A percentile compares a stretch with the other conserved stretches of the same genome.
Conservation (phyloP, 805 yeast species). For the Saccharomycopsis sp. region DNA sequence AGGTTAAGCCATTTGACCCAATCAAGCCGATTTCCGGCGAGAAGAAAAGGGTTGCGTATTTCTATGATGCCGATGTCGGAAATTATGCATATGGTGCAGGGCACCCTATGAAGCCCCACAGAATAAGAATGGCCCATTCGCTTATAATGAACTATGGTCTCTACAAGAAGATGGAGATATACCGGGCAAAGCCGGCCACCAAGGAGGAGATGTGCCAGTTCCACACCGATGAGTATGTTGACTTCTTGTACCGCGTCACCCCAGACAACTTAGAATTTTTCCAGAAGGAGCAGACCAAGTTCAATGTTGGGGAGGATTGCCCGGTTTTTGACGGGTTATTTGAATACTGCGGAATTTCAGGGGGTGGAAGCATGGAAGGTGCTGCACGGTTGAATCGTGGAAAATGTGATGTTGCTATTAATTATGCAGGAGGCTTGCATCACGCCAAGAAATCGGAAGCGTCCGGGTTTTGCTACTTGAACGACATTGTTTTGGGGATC, state of each 20-base stretch:
- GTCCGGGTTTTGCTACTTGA: slow-evolving; percentile 84
- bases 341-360: slow-evolving; percentile 70
- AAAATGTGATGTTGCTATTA: slow-evolving; percentile 85
- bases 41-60: slow-evolving; percentile 59
- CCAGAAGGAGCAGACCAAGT: slow-evolving; percentile 80
- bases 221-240: slow-evolving; percentile 96
- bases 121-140: slow-evolving; percentile 98
- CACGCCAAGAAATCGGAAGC: slow-evolving; percentile 91
- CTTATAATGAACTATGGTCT: slow-evolving; percentile 94
- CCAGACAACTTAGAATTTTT: slow-evolving; percentile 88
- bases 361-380: slow-evolving; percentile 90
- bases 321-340: slow-evolving; percentile 77
- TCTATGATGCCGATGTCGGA: slow-evolving; percentile 89
- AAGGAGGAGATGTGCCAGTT: slow-evolving; percentile 97
- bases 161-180: slow-evolving; percentile 94
- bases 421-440: slow-evolving; percentile 90
- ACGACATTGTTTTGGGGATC: slow-evolving; percentile 83
- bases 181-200: slow-evolving; percentile 96
- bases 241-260: slow-evolving; percentile 81
- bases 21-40: slow-evolving; percentile 27
- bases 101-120: slow-evolving; percentile 98
- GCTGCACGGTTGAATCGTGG: slow-evolving; percentile 75
- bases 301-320: slow-evolving; percentile 95
- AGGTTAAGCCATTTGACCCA: slow-evolving; percentile 57
- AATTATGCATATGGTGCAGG: slow-evolving; percentile 98